phyloP scores from a whole-genome alignment of 1,284 basidiomycete genomes.

The Naganishia liquefaciens region DNA sequence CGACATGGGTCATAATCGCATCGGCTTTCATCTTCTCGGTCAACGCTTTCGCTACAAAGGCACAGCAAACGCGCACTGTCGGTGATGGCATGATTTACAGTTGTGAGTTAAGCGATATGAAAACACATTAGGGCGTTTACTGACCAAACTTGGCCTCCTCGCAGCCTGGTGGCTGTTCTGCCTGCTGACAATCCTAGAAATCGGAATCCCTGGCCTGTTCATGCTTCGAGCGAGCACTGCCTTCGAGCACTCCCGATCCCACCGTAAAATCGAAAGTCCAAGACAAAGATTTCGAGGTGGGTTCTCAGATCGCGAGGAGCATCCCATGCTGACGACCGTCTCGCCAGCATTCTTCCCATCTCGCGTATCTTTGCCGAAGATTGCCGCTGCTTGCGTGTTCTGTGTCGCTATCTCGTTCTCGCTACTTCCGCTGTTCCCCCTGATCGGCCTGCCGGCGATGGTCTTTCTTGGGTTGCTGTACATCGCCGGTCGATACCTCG shows the following conservation, averaged over 20 bases:
- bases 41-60: conserved; percentile 59
- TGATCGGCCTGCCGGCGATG: conserved; percentile 69
- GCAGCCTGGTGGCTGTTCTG: conserved; percentile 58
- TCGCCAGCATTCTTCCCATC: conserved; percentile 68
- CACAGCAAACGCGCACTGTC: conserved; percentile 57
- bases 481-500: conserved; percentile 70
- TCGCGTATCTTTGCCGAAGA: conserved; percentile 67
- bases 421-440: conserved; percentile 72
- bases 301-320: background rate
- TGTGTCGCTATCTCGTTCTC: conserved; percentile 67
- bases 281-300: conserved; percentile 73
- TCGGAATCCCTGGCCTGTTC: conserved; percentile 68
- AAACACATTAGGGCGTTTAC: no score
- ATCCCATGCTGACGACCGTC: background rate
- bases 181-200: conserved; percentile 66
- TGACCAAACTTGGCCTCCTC: background rate
- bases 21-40: conserved; percentile 69
- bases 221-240: conserved; percentile 62
- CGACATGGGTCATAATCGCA: conserved; percentile 65
- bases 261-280: conserved; percentile 65
- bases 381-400: conserved; percentile 65
- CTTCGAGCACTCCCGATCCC: conserved; percentile 40
- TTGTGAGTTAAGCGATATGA: conserved; percentile 43
- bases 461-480: conserved; percentile 68
- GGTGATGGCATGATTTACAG: conserved; percentile 72